Percentiles rank a stretch among this genome's conserved stretches.
Evolutionary conservation across 1,139 yeast genomes (phyloP).

Genomic region (Sugiyamaella xylanicola): DNA sequence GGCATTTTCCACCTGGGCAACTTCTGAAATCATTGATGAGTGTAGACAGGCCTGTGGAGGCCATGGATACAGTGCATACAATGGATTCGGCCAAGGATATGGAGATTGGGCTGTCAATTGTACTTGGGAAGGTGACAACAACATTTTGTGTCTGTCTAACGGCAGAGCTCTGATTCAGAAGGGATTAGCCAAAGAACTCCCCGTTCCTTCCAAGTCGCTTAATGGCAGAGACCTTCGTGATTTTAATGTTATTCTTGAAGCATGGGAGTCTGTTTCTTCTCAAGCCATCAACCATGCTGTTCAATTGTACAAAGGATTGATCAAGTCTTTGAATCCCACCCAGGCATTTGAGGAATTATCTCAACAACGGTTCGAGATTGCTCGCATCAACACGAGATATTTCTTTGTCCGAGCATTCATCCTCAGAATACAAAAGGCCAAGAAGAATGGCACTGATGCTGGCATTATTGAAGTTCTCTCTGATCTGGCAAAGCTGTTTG

Average conservation of each 20-base stretch:
- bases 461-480: constrained; percentile 46
- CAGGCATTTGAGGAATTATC: constrained; percentile 49
- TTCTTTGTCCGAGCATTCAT: constrained; percentile 45
- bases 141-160: constrained; percentile 76
- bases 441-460: constrained; percentile 25
- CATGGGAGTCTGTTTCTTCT: constrained; percentile 48
- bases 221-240: constrained; percentile 38
- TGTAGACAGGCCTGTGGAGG: constrained; percentile 96
- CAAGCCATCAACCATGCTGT: constrained; percentile 44
- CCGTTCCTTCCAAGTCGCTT: constrained; percentile 32
- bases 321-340: constrained; percentile 37
- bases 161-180: constrained; percentile 53
- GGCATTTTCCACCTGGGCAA: constrained; percentile 87
- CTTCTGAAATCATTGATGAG: constrained; percentile 78
- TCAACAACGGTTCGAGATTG: constrained; percentile 49
- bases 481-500: constrained; percentile 60
- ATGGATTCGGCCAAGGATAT: constrained; percentile 87
- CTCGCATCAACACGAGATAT: constrained; percentile 48
- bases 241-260: constrained; percentile 41
- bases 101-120: constrained; percentile 95
- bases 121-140: constrained; percentile 98
- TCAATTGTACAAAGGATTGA: constrained; percentile 29
- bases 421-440: constrained; percentile 34
- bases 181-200: constrained; percentile 35
- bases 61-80: constrained; percentile 88